Percentiles rank a stretch among this genome's conserved stretches.
Evolutionary conservation across 495 filamentous ascomycete genomes (phyloP).

Genomic region (Trichoderma orchidacearum): DNA sequence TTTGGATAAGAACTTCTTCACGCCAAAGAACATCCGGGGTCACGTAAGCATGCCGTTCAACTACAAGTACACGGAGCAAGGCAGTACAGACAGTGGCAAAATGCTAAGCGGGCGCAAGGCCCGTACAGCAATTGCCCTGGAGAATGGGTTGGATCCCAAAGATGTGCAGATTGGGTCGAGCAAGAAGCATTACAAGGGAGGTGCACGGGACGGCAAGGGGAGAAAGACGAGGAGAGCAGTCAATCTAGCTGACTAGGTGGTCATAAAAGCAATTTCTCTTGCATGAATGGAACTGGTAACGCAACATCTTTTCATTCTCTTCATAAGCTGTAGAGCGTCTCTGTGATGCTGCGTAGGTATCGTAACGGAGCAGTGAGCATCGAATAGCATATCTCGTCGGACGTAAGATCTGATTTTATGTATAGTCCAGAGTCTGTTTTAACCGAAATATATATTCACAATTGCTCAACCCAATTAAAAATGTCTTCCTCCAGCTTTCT

Average conservation of each 20-base stretch:
- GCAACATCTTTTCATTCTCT: background rate
- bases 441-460: no score
- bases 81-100: slow-evolving; percentile 39
- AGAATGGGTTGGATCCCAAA: slow-evolving; percentile 70
- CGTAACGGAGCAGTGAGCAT: no score
- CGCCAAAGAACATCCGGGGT: slow-evolving; percentile 41
- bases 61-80: slow-evolving; percentile 74
- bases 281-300: background rate
- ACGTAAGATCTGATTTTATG: no score
- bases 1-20: slow-evolving; percentile 83
- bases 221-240: slow-evolving; percentile 7
- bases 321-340: no score
- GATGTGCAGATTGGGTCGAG: slow-evolving; percentile 55
- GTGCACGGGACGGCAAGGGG: slow-evolving; percentile 45
- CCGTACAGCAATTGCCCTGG: slow-evolving; percentile 68
- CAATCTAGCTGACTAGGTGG: background rate
- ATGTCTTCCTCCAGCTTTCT: background rate
- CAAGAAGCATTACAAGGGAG: slow-evolving; percentile 95
- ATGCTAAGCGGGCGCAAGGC: slow-evolving; percentile 72
- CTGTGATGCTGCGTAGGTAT: no score
- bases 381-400: no score
- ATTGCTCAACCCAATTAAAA: background rate
- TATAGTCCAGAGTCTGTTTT: no score
- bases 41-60: slow-evolving; percentile 77
- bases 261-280: background rate